Evolutionary conservation across 352 stramenopile genomes (phyloP), one percentile per base, ranked within the genome.

Genomic region (Pythium grandisporangium): DNA sequence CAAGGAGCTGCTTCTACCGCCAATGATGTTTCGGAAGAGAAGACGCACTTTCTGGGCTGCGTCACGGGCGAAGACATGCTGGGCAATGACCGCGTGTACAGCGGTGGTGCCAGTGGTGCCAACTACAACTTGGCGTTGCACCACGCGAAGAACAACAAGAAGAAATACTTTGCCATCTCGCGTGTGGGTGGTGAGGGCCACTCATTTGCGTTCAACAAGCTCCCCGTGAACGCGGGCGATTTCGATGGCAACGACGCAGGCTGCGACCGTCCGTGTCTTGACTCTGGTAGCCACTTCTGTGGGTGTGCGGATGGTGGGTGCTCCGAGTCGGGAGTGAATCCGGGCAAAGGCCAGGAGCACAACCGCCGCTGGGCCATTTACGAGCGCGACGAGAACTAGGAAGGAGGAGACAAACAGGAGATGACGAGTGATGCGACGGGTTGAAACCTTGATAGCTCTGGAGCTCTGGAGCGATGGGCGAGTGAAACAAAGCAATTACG

Each of bases 351-450:
- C 36, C 76, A 95, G 55, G 77, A 94, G 57, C 81, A 92, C 66
- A 93, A 92, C 64, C 84, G 84, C 42, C 81, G 84, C 40, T 95
- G 84, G 84, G 81, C 81, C 45, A 69, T 95, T 52, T 95, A 93
- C 66, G 78, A 92, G 55, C 78, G 78, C 37, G 65, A 68, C 20
- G 51, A 42, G 37, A 50, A 53, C 36, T 63, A 61, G 19, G 33
- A 32, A 11, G 36, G 13, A n/a, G 7, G 33, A 38, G 11, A 20
- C 13, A 38, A 10, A 20, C 33, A n/a, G 7, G 33, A 38, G 27
- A 32, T 8, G 27, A 32, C 14, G n/a, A n/a, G n/a, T n/a, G n/a
- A n/a, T n/a, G n/a, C n/a, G n/a, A n/a, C n/a, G n/a, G n/a, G n/a
- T n/a, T n/a, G n/a, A n/a, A n/a, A n/a, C n/a, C n/a, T n/a, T n/a